Evolutionary conservation across 371 early-diverging fungal genomes (phyloP).

Genomic region (Quaeritorhiza haematococci): DNA sequence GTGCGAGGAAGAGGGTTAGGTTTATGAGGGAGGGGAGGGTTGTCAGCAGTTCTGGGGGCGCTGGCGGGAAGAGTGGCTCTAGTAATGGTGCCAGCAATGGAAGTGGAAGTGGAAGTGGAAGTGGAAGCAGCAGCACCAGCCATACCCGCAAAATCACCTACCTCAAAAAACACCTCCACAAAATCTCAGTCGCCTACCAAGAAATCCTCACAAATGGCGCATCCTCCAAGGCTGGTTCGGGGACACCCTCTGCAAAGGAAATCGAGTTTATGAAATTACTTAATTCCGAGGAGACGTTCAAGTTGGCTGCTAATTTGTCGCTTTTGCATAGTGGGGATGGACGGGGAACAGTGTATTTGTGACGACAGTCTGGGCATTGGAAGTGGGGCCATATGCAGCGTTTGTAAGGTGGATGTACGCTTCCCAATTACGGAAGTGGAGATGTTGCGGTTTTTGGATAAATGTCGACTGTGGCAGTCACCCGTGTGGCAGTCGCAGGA

Average conservation of each 20-base stretch:
- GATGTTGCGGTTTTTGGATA: too few relatives aligned
- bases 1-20: slow-evolving; percentile 4
- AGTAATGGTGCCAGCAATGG: not conserved
- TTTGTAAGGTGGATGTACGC: too few relatives aligned
- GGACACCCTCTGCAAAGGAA: slow-evolving; percentile 25
- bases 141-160: not conserved
- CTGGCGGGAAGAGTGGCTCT: not conserved
- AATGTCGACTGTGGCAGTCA: too few relatives aligned
- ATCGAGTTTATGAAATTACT: slow-evolving; percentile 38
- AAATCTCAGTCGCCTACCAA: slow-evolving; percentile 9
- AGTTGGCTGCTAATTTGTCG: slow-evolving; percentile 21
- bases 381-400: too few relatives aligned
- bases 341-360: too few relatives aligned
- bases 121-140: not conserved
- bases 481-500: too few relatives aligned
- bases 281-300: slow-evolving; percentile 38
- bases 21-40: not conserved
- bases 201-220: not conserved
- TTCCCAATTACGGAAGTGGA: too few relatives aligned
- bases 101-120: not conserved
- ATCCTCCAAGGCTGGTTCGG: not conserved
- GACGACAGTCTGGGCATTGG: too few relatives aligned
- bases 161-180: slow-evolving; percentile 2
- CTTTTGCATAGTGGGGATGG: slow-evolving; percentile 51
- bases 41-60: not conserved